Base-by-base conservation (phyloP, 1,284 basidiomycete genomes). In the Apiotrichum laibachii region DNA sequence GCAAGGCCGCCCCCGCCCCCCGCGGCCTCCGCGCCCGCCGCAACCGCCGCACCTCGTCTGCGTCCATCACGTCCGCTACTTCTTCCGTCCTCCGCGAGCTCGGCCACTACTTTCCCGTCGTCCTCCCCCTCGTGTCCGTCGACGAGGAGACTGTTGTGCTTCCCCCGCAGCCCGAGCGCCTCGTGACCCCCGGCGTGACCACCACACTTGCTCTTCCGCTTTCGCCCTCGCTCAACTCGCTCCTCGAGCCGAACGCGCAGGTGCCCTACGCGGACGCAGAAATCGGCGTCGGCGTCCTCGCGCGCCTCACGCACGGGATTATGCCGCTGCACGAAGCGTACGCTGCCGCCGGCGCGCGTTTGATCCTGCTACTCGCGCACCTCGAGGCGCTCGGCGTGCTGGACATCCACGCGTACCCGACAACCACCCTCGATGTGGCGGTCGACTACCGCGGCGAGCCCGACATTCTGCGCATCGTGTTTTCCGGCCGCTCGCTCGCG, bases 181-280 rank as follows among this genome's bases (percentile, higher is more conserved):
- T 75, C 45, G 57, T 71, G 33, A 73, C 75, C 7, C 64, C 66
- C 15, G 71, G 68, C 15, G 56, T 55, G 39, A 68, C 56, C 40
- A 60, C 72, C 18, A 67, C 69, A 4, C 69, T 77, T 44, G 61
- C 65, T 4, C 63, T 77, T 40, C 69, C 73, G 19, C 63, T 77
- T 31, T 64, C 68, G 5, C 69, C 71, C 0, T 61, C 61, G n/a
- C 65, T 73, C n/a, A 59, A 67, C 26, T 63, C 67, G 2, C 58
- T 75, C 6, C 65, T 74, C 31, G 40, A 52, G 2, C 70, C 72
- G 0, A 69, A 67, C 9, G 53, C 71, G 33, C 31, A 50, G 1
- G 34, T 71, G n/a, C 16, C 62, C 3, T 76, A 73, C 49, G 58
- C 59, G 9, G 69, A 71, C 21, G 68, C 72, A 0, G 70, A 71